A percentile compares a stretch with the other conserved stretches of the same genome.
phyloP scores from a whole-genome alignment of 768 basidiomycete species.

The Austroboletus festivus region DNA sequence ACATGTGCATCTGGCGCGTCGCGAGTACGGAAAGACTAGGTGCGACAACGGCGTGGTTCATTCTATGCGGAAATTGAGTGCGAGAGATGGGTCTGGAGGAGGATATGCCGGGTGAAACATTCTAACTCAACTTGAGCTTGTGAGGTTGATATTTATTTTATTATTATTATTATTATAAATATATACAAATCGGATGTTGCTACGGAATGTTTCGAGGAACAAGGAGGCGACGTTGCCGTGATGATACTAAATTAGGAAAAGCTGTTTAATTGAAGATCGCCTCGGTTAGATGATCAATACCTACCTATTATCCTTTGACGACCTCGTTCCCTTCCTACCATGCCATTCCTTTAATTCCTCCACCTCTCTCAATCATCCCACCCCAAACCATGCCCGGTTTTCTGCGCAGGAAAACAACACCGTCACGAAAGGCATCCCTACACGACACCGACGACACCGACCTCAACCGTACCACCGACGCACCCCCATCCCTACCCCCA shows the following conservation, averaged over 20 bases:
- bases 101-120: not conserved
- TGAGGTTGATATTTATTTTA: too few species aligned
- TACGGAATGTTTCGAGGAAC: slow-evolving; percentile 11
- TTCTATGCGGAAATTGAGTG: slow-evolving; percentile 16
- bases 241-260: slow-evolving; percentile 9
- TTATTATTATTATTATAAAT: too few species aligned
- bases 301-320: not conserved
- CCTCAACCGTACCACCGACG: slow-evolving; percentile 10
- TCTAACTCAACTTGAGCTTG: too few species aligned
- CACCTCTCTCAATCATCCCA: too few species aligned
- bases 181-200: not conserved
- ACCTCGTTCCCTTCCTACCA: not conserved
- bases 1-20: slow-evolving; percentile 19
- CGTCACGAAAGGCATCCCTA: slow-evolving; percentile 3
- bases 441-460: too few species aligned
- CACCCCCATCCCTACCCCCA: slow-evolving; percentile 36
- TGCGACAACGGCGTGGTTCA: slow-evolving; percentile 14
- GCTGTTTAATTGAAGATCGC: slow-evolving; percentile 18
- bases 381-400: slow-evolving; percentile 45
- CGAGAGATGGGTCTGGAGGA: too few species aligned
- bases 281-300: slow-evolving; percentile 3
- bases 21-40: slow-evolving; percentile 4
- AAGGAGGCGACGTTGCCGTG: not conserved
- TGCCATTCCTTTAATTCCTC: slow-evolving; percentile 11
- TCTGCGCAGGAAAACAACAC: slow-evolving; percentile 49